A percentile compares a stretch with the other conserved stretches of the same genome.
Conservation (phyloP, 768 basidiomycete genomes). For the Tulasnella calospora region DNA sequence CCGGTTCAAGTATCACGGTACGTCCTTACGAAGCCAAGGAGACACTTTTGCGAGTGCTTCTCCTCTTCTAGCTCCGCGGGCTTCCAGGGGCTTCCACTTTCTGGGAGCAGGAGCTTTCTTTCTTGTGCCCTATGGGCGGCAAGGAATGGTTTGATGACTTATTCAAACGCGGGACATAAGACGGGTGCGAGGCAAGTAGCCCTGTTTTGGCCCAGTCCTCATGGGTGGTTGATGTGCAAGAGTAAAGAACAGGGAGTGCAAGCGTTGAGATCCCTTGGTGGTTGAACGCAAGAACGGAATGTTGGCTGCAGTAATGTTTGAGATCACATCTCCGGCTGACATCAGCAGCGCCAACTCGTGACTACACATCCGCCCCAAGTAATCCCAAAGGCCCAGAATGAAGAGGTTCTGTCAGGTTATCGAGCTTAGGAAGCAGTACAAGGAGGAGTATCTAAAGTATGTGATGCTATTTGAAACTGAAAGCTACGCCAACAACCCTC, state of each 20-base stretch:
- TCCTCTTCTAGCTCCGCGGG: background rate
- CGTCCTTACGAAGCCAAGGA: background rate
- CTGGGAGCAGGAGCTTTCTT: background rate
- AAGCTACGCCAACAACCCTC: slow-evolving; percentile 23
- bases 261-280: background rate
- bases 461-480: background rate
- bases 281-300: background rate
- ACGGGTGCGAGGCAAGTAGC: too few species aligned
- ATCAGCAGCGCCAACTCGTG: background rate
- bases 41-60: background rate
- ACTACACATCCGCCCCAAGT: slow-evolving; percentile 31
- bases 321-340: slow-evolving; percentile 9
- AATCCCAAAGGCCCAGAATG: background rate
- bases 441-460: slow-evolving; percentile 38
- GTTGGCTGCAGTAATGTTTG: background rate
- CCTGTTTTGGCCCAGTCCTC: too few species aligned
- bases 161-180: too few species aligned
- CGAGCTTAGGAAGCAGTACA: slow-evolving; percentile 45
- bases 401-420: slow-evolving; percentile 68
- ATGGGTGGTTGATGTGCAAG: background rate
- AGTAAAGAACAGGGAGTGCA: background rate
- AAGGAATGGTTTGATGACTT: too few species aligned
- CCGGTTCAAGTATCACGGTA: background rate
- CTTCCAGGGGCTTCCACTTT: background rate
- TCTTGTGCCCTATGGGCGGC: background rate